A percentile compares a stretch with the other conserved stretches of the same genome.
Evolutionary conservation across 2,329 filamentous ascomycete species (phyloP).

Genomic region (Microsporum audouinii): DNA sequence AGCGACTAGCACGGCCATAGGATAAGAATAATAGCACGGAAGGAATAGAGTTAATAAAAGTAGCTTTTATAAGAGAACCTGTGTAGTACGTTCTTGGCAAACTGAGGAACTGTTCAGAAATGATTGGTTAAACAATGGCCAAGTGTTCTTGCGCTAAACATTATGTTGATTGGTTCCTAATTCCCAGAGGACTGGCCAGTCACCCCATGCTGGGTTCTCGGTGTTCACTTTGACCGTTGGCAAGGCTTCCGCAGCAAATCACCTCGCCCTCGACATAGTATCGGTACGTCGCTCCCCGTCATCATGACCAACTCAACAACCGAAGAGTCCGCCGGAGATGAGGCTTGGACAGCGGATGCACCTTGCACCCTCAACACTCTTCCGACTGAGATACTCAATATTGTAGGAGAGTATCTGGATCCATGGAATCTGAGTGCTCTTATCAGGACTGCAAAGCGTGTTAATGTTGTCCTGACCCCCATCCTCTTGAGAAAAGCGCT

Average conservation of each 20-base stretch:
- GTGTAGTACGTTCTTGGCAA: no score
- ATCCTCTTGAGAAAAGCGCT: constrained; percentile 1
- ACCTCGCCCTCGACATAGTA: not conserved
- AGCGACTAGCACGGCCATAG: no score
- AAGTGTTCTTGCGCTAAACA: no score
- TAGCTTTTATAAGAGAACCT: no score
- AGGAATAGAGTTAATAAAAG: no score
- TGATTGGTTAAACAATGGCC: no score
- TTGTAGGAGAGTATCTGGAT: not conserved
- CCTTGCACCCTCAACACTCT: not conserved
- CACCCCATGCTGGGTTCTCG: no score
- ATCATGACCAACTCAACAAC: not conserved
- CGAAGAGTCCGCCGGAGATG: not conserved
- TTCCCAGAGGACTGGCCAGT: no score
- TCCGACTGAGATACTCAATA: constrained; percentile 1
- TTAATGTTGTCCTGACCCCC: not conserved
- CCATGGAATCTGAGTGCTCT: constrained; percentile 4
- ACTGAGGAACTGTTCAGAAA: no score
- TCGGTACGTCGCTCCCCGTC: not conserved
- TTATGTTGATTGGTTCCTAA: no score
- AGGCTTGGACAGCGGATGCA: not conserved
- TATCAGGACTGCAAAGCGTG: constrained; percentile 2
- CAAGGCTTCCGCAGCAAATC: not conserved
- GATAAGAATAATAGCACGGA: no score
- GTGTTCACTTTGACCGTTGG: not conserved